These are phyloP conservation scores for Calonectria pteridis DNA, from an alignment of 2,329 filamentous ascomycete species.

Conservation along the genomic window DNA sequence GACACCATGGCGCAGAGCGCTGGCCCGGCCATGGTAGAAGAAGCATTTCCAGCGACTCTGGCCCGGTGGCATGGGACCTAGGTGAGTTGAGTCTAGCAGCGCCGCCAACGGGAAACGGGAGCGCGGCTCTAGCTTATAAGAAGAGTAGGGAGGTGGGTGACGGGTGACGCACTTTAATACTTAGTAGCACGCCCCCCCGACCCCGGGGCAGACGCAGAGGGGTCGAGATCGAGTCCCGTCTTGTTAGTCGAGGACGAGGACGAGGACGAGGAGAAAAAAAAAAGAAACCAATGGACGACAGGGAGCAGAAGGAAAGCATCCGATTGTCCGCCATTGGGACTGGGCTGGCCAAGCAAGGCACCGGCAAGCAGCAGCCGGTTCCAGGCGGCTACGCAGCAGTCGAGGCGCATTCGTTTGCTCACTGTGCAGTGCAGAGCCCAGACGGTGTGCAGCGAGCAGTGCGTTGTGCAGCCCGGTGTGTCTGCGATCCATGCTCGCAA, in stretches of 20 bases:
- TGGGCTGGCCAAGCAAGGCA: not conserved
- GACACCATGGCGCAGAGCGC: not conserved
- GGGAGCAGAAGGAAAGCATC: not conserved
- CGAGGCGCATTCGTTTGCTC: not conserved
- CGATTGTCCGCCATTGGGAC: not conserved
- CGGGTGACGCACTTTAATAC: not conserved
- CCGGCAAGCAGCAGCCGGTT: not conserved
- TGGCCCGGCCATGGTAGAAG: not conserved
- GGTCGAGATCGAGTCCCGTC: not conserved
- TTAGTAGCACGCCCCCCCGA: not conserved
- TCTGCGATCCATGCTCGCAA: slow-evolving; percentile 1
- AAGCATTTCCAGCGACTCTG: not conserved
- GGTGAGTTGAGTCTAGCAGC: slow-evolving; percentile 6
- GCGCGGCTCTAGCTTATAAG: slow-evolving; percentile 8
- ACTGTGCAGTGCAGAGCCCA: not conserved
- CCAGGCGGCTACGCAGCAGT: not conserved
- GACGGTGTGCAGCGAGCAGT: slow-evolving; percentile 18
- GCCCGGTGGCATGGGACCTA: not conserved
- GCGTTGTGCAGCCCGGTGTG: slow-evolving; percentile 13
- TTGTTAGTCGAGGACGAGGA: slow-evolving; percentile 1
- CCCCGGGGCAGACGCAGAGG: not conserved
- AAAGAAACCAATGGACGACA: not conserved
- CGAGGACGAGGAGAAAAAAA: not conserved
- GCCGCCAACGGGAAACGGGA: slow-evolving; percentile 14
- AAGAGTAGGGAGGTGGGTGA: not conserved